phyloP scores from a whole-genome alignment of 164 flowering plant species.

The Euptelea pleiosperma region DNA sequence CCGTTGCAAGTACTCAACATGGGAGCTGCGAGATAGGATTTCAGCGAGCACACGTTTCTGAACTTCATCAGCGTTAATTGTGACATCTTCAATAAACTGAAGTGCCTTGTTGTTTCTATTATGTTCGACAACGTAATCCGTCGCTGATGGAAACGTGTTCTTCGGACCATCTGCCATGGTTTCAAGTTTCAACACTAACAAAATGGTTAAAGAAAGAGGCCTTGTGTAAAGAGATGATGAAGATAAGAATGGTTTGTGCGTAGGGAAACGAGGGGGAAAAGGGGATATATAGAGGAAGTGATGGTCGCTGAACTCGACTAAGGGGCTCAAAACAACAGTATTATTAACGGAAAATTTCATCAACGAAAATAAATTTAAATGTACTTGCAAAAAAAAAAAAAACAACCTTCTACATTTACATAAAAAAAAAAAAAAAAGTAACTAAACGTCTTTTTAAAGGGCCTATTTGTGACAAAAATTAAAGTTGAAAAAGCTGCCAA shows the following conservation, averaged over 20 bases:
- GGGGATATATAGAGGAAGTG: slow-evolving; percentile 40
- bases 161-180: slow-evolving; percentile 79
- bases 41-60: slow-evolving; percentile 57
- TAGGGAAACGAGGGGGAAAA: slow-evolving; percentile 18
- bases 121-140: neutral
- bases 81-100: slow-evolving; percentile 70
- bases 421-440: no score
- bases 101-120: slow-evolving; percentile 50
- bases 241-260: slow-evolving; percentile 9
- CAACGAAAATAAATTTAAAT: no score
- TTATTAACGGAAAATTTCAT: no score
- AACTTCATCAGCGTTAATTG: slow-evolving; percentile 51
- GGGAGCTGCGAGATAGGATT: slow-evolving; percentile 58
- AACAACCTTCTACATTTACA: no score
- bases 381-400: no score
- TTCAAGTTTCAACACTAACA: neutral
- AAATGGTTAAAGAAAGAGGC: neutral
- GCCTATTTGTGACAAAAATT: no score
- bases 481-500: no score
- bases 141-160: neutral
- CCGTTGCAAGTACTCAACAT: slow-evolving; percentile 61
- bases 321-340: slow-evolving; percentile 11
- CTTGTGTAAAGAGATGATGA: neutral
- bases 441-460: no score
- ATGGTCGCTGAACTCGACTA: slow-evolving; percentile 18